Percentiles rank a stretch among this genome's conserved stretches.
These are phyloP conservation scores for Circinella umbellata DNA, from an alignment of 371 early-diverging fungal species.

Conservation along the genomic window DNA sequence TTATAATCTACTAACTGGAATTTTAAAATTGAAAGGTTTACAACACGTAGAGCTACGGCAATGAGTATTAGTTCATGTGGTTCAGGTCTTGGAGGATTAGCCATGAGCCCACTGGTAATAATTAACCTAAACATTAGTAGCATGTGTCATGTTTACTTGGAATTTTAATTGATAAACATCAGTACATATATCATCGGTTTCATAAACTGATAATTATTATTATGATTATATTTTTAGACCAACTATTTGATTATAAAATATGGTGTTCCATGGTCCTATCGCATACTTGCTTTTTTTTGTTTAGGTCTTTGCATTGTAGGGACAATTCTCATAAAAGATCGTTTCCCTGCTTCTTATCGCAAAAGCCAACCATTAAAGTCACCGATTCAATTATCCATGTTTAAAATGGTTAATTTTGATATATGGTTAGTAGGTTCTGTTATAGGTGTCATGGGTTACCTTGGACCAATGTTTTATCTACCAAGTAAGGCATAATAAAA, in stretches of 20 bases:
- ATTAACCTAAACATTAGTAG: neutral
- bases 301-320: slow-evolving; percentile 39
- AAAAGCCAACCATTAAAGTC: slow-evolving; percentile 25
- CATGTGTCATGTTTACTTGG: too few species aligned
- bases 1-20: too few species aligned
- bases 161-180: too few species aligned
- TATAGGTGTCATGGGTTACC: slow-evolving; percentile 39
- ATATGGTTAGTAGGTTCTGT: slow-evolving; percentile 39
- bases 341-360: slow-evolving; percentile 27
- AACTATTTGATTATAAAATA: neutral
- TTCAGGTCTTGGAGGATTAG: slow-evolving; percentile 75
- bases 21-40: slow-evolving; percentile 32
- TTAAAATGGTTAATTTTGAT: slow-evolving; percentile 32
- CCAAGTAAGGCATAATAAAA: slow-evolving; percentile 31
- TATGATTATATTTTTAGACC: slow-evolving; percentile 27
- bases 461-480: slow-evolving; percentile 41
- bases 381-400: slow-evolving; percentile 33
- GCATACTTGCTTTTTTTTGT: slow-evolving; percentile 40
- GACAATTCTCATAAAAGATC: slow-evolving; percentile 35
- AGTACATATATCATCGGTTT: too few species aligned
- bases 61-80: slow-evolving; percentile 82
- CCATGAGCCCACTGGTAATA: slow-evolving; percentile 44
- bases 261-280: slow-evolving; percentile 25
- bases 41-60: slow-evolving; percentile 54
- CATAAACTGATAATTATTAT: slow-evolving; percentile 5